These are phyloP conservation scores for Colletotrichum horii DNA, from an alignment of 2,329 filamentous ascomycete genomes.

Conservation along the genomic window DNA sequence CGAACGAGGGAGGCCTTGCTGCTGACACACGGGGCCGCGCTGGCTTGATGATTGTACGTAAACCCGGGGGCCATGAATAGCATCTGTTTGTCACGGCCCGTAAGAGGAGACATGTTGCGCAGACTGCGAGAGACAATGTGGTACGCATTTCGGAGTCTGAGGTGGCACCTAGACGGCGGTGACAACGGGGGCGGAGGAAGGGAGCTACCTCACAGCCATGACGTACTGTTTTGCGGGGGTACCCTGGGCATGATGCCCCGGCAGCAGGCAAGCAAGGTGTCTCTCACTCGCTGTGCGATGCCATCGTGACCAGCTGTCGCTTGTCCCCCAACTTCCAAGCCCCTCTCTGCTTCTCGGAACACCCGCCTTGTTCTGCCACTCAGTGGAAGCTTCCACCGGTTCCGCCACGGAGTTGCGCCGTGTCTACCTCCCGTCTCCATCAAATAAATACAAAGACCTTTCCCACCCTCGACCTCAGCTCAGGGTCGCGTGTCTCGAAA, in stretches of 20 bases:
- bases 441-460: slow-evolving; percentile 3
- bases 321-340: not conserved
- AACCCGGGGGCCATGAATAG: not conserved
- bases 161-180: not conserved
- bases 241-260: not conserved
- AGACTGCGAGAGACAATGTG: not conserved
- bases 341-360: not conserved
- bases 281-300: slow-evolving; percentile 13
- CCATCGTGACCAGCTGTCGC: slow-evolving; percentile 8
- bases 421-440: not conserved
- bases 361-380: not conserved
- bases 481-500: not conserved
- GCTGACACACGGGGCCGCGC: not conserved
- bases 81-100: not conserved
- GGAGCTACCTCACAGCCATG: slow-evolving; percentile 13
- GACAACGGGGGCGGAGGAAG: not conserved
- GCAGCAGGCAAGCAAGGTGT: not conserved
- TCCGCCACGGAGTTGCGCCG: not conserved
- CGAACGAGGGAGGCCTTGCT: not conserved
- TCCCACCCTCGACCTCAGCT: not conserved
- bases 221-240: slow-evolving; percentile 15
- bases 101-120: not conserved
- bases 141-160: not conserved
- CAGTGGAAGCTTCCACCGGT: slow-evolving; percentile 7
- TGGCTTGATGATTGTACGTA: not conserved